Base-by-base conservation (phyloP, 108 stramenopile species). In the Discostella stelligeroides region DNA sequence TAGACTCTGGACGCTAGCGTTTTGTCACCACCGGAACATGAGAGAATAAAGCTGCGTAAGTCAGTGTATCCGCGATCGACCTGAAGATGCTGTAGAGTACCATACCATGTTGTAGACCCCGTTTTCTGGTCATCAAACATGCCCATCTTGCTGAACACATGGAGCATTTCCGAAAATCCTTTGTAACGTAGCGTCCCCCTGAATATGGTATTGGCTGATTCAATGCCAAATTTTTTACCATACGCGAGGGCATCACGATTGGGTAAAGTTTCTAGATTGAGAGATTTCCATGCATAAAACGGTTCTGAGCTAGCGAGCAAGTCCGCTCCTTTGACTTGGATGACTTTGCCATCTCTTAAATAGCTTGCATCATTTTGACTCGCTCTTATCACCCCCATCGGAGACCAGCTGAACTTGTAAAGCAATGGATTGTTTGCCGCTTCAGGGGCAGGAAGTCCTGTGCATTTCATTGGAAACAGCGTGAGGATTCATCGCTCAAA, bases 391-490 rank as follows among this genome's bases (percentile, higher is more conserved):
- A 92, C 95, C 29, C 92, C 95, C 42, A 80, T 79, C 17, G 95
- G 95, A 45, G 86, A 87, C 95, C 95, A 96, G 60, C 89, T 91
- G 67, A 94, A 94, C 70, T 94, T 94, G 75, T 96, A 96, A 40
- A 79, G 74, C 21, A 96, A 72, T 24, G 90, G 90, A 62, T 94
- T 96, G 60, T 91, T 75, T 24, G 91, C 92, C 9, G 91, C 91
- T 61, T 85, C 82, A 27, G 89, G 84, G 60, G 95, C 70, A 41
- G 91, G 85, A 53, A 89, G 53, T 68, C 81, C 38, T 53, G 23
- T 27, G 34, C 34, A 34, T 34, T 34, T 34, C 34, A 34, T 34
- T 34, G 34, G 6, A 3, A 9, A 53, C 47, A n/a, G 2, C n/a
- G 4, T 48, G 18, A 48, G 20, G 20, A 20, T 48, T n/a, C 4